Evolutionary conservation across 139 green algal genomes (phyloP), one percentile per base, ranked within the genome.

Genomic region (Asterochloris erici): DNA sequence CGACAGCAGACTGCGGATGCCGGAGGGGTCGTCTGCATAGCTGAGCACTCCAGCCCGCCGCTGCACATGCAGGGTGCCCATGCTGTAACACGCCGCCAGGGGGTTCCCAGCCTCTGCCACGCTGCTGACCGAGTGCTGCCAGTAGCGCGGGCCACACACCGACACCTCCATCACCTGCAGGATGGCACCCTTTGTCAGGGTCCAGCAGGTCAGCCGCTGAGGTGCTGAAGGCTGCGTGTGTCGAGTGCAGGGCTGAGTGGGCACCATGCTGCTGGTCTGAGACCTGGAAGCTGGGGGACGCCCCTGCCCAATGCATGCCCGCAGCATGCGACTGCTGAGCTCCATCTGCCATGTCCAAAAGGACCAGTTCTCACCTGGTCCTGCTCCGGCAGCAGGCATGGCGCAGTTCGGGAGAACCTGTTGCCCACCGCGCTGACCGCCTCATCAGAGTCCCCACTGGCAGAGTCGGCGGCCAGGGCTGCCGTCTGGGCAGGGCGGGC

Each of bases 361-460:
- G 10, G 66, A 23, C 19, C 54, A 4, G 23, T 6, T 15, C 81
- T 47, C 61, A 92, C 84, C 83, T 90, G 81, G 19, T 79, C 19
- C n/a, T 79, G n/a, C 81, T 96, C 93, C 11, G 94, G 94, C 68
- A 97, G 82, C 63, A 97, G 84, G 86, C 90, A 96, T 10, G 94
- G 94, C 11, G 93, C 88, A 0, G 88, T 73, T 12, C 84, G 79
- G 12, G 81, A 73, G 47, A 87, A 87, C 9, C 24, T 60, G 47
- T 24, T 21, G 38, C 71, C 71, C 26, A 16, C 28, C n/a, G 62
- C 62, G 77, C 63, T 74, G 21, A 73, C 63, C 63, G 61, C 77
- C 63, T 68, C 60, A 9, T 77, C 62, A 75, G 38, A 54, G 38
- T 54, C 38, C 38, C 38, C 38, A 54, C 38, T 6, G 38, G 38